Evolutionary conservation across 352 stramenopile species (phyloP).

Genomic region (Globisporangium orthogonon): DNA sequence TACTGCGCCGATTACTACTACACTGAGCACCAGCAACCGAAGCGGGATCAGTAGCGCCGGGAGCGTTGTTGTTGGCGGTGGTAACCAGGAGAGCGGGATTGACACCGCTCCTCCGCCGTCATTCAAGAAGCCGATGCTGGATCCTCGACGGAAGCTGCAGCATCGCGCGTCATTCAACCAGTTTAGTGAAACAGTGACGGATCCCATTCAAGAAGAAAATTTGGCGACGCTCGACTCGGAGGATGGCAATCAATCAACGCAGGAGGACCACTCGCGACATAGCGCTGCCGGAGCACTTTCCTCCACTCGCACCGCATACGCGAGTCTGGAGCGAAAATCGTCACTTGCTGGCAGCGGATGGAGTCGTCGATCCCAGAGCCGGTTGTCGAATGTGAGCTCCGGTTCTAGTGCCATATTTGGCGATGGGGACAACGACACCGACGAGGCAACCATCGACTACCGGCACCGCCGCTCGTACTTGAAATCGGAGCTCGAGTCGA

Average conservation of each 20-base stretch:
- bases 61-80: constrained; percentile 15
- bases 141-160: constrained; percentile 62
- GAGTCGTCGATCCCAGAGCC: constrained; percentile 13
- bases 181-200: constrained; percentile 42
- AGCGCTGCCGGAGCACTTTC: background rate
- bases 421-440: constrained; percentile 24
- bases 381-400: constrained; percentile 25
- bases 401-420: constrained; percentile 2
- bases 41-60: constrained; percentile 13
- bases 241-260: constrained; percentile 6
- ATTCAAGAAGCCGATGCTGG: constrained; percentile 26
- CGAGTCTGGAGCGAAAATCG: constrained; percentile 16
- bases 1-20: background rate
- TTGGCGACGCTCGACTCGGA: constrained; percentile 46
- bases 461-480: constrained; percentile 31
- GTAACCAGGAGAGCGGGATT: constrained; percentile 13
- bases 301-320: background rate
- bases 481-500: constrained; percentile 41
- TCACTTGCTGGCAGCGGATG: constrained; percentile 15
- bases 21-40: constrained; percentile 3
- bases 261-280: background rate
- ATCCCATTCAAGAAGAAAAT: constrained; percentile 62
- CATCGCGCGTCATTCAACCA: constrained; percentile 55
- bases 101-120: constrained; percentile 13
- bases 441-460: constrained; percentile 26